Base-by-base conservation (phyloP, 2,329 filamentous ascomycete species). In the Metarhizium sp. region DNA sequence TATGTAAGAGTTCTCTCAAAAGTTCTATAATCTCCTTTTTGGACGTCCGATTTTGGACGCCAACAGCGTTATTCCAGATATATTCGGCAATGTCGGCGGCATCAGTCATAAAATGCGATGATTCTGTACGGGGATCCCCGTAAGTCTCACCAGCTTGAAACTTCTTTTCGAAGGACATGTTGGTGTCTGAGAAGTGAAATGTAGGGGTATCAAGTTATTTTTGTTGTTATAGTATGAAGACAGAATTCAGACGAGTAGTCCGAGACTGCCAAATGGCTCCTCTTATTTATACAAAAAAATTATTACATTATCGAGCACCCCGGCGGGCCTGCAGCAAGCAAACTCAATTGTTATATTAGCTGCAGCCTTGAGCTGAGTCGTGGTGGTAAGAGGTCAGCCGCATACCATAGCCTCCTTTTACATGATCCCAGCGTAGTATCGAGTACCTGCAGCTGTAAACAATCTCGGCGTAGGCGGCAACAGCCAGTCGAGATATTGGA, bases 91-190 rank as follows among this genome's bases (percentile, higher is more conserved):
- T 56, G 62, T 70, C 68, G 18, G 61, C 52, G 4, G 67, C 69
- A 51, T 73, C 66, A 13, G 63, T 53, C 16, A 72, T 61, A 58
- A 67, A 63, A 56, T 60, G 64, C 2, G 62, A 38, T 3, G 64
- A 58, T 3, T 59, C 58, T 36, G 64, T 61, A 13, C 58, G 60
- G 0, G 58, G 55, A 34, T 67, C 66, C 1, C 61, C 67, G 55
- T 73, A 73, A 5, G 65, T 57, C 58, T 73, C 71, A 2, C 70
- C 71, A 5, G 69, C 69, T 56, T 72, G 70, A 30, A 63, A 73
- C 56, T 72, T 73, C 51, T 70, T 63, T 42, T 67, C 60, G 48
- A 63, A 66, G 4, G 64, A 59, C 69, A 71, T 71, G 56, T 20
- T 61, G 53, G 51, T 32, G 42, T 20, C n/a, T 16, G 16, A 45